Base-by-base conservation (phyloP, 441 rosid genomes). In the Erodium moschatum region DNA sequence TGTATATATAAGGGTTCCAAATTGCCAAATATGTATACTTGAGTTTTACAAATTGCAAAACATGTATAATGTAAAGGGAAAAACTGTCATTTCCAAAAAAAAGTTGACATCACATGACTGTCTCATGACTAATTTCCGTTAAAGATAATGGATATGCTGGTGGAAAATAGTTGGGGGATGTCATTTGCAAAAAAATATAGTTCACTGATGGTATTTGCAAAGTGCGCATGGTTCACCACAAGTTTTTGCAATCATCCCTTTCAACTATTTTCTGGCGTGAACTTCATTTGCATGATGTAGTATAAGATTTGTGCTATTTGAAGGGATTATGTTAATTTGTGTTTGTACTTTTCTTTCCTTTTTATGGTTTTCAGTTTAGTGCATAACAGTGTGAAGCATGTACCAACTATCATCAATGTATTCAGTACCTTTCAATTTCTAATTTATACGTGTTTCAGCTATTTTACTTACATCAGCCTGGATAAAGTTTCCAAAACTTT, bases 391-490 rank as follows among this genome's bases (percentile, higher is more conserved):
- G 18, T 12, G 35, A 63, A 70, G 42, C 20, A 18, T 11, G 40
- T 35, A 35, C 0, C 40, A 35, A 35, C 67, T n/a, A 18, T 6
- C 1, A 12, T 20, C 2, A 21, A 16, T 38, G 60, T 27, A 24
- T 69, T 18, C 16, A 0, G 7, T 24, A 19, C 40, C 19, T 13
- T 50, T n/a, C 35, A 18, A 66, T 65, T 63, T 62, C 4, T 12
- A 4, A 31, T 62, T 16, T 79, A 15, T 54, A 56, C 24, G 69
- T 73, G 54, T 66, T 31, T 15, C 85, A 91, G 97, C 69, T 89
- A 88, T 79, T 91, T 89, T 68, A 93, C 96, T 33, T 88, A 82
- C 78, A 83, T 91, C 74, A 88, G 90, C 78, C 74, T 91, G 78
- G 89, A 82, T 40, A 93, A 88, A 72, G 80, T 91, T 68, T 81